phyloP scores from a whole-genome alignment of 2,329 filamentous ascomycete species.

The Neonectria sp. region DNA sequence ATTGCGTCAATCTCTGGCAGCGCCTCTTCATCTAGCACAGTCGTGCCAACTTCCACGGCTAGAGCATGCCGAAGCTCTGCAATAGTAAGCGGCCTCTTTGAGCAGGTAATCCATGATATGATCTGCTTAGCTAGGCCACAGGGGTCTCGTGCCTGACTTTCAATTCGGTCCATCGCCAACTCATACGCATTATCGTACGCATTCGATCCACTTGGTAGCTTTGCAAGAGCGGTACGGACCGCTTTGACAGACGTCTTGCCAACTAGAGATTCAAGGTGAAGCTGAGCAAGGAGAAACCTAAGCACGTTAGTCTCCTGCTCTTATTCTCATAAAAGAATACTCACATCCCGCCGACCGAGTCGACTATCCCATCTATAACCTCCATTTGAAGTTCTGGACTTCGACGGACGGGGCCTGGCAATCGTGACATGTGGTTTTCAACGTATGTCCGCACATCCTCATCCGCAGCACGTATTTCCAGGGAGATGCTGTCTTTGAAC shows the following conservation, averaged over 20 bases:
- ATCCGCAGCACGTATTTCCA: slow-evolving; percentile 7
- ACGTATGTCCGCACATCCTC: slow-evolving; percentile 16
- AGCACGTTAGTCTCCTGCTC: neutral
- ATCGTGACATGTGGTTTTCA: neutral
- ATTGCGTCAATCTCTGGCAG: slow-evolving; percentile 47
- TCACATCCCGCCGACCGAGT: slow-evolving; percentile 23
- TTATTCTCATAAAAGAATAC: neutral
- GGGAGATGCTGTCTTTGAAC: neutral
- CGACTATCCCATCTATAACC: slow-evolving; percentile 10
- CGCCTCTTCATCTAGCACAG: slow-evolving; percentile 53
- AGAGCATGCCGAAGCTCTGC: slow-evolving; percentile 60
- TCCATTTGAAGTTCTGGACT: slow-evolving; percentile 20
- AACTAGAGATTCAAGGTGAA: neutral
- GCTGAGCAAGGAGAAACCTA: slow-evolving; percentile 8
- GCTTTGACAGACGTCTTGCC: slow-evolving; percentile 46
- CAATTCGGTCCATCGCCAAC: slow-evolving; percentile 58
- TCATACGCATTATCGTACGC: slow-evolving; percentile 58
- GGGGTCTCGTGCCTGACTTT: slow-evolving; percentile 52
- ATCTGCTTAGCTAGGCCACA: slow-evolving; percentile 55
- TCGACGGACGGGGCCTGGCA: neutral
- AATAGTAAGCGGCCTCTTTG: slow-evolving; percentile 51
- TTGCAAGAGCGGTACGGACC: slow-evolving; percentile 50
- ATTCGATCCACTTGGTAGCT: slow-evolving; percentile 47
- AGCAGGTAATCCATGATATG: slow-evolving; percentile 58
- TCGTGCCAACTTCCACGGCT: slow-evolving; percentile 49